These are phyloP conservation scores for Podospora pseudopauciseta DNA, from an alignment of 495 filamentous ascomycete species.

Conservation along the genomic window DNA sequence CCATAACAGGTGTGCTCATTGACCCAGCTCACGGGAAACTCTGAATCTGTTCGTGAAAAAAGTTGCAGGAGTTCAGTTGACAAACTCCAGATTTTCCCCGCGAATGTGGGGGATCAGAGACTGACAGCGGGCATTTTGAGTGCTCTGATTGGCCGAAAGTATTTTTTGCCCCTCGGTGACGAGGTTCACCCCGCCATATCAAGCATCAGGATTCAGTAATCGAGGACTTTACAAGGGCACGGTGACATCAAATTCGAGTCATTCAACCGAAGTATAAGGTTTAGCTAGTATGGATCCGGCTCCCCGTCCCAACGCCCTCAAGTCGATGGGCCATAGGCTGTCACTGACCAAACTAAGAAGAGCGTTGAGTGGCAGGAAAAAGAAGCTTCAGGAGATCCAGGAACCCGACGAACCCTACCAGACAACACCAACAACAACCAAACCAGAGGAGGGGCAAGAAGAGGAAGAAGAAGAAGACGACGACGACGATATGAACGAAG, in stretches of 20 bases:
- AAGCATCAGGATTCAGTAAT: neutral
- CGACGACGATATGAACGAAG: slow-evolving; percentile 17
- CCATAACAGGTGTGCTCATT: neutral
- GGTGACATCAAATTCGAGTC: slow-evolving; percentile 10
- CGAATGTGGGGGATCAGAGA: slow-evolving; percentile 1
- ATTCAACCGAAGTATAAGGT: slow-evolving; percentile 1
- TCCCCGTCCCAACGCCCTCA: neutral
- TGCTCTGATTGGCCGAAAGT: slow-evolving; percentile 13
- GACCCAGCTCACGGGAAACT: neutral
- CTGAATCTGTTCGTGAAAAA: neutral
- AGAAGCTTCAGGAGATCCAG: neutral
- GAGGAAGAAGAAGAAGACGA: neutral
- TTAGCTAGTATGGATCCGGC: slow-evolving; percentile 1
- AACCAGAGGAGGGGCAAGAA: neutral
- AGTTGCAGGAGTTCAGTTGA: neutral
- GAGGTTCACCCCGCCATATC: slow-evolving; percentile 12
- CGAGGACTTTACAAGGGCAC: neutral
- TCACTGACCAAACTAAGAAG: slow-evolving; percentile 1
- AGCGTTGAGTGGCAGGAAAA: neutral
- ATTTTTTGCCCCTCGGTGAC: neutral
- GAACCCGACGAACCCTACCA: neutral
- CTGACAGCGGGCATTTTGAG: neutral
- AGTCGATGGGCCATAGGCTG: neutral
- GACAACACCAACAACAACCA: neutral
- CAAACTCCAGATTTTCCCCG: slow-evolving; percentile 4